Evolutionary conservation across 2,329 filamentous ascomycete species (phyloP).

Genomic region (Sporothrix pallida): DNA sequence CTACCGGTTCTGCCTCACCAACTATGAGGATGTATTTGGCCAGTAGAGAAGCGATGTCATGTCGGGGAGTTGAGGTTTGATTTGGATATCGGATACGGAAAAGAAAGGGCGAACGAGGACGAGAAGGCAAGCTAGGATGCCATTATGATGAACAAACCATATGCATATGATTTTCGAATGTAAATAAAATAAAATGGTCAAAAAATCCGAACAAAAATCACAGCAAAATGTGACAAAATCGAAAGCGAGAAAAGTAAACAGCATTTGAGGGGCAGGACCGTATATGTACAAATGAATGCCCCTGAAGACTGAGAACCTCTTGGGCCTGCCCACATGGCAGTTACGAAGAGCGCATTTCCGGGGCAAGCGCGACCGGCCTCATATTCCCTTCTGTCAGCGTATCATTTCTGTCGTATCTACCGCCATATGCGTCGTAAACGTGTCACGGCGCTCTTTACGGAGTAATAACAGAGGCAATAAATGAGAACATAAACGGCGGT

Average conservation of each 20-base stretch:
- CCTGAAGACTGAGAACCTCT: constrained; percentile 43
- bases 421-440: too few relatives aligned
- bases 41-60: constrained; percentile 42
- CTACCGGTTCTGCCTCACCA: constrained; percentile 77
- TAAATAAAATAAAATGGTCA: constrained; percentile 4
- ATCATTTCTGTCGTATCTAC: not conserved
- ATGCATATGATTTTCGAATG: too few relatives aligned
- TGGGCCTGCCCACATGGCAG: constrained; percentile 33
- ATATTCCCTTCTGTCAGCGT: not conserved
- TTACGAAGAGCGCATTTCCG: not conserved
- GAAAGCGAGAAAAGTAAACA: not conserved
- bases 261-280: not conserved
- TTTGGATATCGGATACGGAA: too few relatives aligned
- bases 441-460: too few relatives aligned
- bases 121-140: not conserved
- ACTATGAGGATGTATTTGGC: constrained; percentile 72
- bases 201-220: not conserved
- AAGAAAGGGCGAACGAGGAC: not conserved
- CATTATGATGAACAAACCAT: not conserved
- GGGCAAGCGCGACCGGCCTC: not conserved
- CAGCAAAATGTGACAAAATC: not conserved
- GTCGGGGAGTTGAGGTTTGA: not conserved
- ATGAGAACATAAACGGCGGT: too few relatives aligned
- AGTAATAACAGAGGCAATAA: too few relatives aligned
- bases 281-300: not conserved